These are phyloP conservation scores for Xylaria sp. DNA, from an alignment of 2,329 filamentous ascomycete genomes.

Conservation along the genomic window DNA sequence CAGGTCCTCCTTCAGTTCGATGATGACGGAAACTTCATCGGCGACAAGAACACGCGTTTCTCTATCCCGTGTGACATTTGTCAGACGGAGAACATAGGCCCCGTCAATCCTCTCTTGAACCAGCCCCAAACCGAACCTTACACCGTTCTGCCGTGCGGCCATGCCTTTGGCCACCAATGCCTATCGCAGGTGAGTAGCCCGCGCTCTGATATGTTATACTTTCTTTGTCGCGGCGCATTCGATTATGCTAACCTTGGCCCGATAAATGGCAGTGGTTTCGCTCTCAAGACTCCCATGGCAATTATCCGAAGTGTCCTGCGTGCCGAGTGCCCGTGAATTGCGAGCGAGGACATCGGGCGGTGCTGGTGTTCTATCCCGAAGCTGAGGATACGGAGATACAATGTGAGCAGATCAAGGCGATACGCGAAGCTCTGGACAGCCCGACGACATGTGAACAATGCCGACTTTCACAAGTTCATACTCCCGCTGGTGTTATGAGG, in stretches of 20 bases:
- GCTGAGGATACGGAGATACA: too few relatives aligned
- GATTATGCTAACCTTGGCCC: neutral
- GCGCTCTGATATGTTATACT: neutral
- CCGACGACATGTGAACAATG: too few relatives aligned
- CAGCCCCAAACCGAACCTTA: neutral
- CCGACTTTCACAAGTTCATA: too few relatives aligned
- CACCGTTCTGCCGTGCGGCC: slow-evolving; percentile 35
- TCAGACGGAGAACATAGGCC: neutral
- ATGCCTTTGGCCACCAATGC: slow-evolving; percentile 39
- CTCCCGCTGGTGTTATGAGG: too few relatives aligned
- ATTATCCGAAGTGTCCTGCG: too few relatives aligned
- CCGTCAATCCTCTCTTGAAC: neutral
- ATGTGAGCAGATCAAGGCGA: too few relatives aligned
- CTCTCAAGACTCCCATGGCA: too few relatives aligned
- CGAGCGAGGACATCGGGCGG: too few relatives aligned
- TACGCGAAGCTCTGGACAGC: too few relatives aligned
- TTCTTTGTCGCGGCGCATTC: neutral
- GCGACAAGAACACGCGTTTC: neutral
- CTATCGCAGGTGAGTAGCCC: slow-evolving; percentile 7
- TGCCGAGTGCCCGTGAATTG: too few relatives aligned
- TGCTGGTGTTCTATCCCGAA: too few relatives aligned
- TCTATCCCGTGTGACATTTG: slow-evolving; percentile 2
- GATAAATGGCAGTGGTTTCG: neutral
- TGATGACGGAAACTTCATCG: neutral
- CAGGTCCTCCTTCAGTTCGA: neutral